Evolutionary conservation across 73 alveolate genomes (phyloP).

Genomic region (Halteria grandinella): DNA sequence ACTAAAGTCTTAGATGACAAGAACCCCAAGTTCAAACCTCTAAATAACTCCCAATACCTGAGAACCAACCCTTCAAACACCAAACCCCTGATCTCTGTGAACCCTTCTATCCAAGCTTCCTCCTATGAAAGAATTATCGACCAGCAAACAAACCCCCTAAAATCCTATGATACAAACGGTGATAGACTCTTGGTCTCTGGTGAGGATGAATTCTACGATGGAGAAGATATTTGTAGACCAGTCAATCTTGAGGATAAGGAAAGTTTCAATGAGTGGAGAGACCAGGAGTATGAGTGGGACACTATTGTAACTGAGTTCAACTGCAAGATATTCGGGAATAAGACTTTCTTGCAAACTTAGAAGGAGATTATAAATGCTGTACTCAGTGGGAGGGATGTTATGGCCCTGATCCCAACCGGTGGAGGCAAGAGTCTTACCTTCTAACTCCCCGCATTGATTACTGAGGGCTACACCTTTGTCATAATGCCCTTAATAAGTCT

Average conservation of each 20-base stretch:
- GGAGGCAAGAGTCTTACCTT: slow-evolving; percentile 95
- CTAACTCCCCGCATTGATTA: slow-evolving; percentile 86
- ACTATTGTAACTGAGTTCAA: slow-evolving; percentile 65
- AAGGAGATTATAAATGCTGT: slow-evolving; percentile 89
- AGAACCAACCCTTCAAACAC: not conserved
- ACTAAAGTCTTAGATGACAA: not conserved
- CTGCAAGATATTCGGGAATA: slow-evolving; percentile 75
- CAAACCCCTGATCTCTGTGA: slow-evolving; percentile 12
- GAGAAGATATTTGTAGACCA: no score
- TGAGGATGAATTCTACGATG: no score
- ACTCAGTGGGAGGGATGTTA: slow-evolving; percentile 82
- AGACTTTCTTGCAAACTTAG: slow-evolving; percentile 80
- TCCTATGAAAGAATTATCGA: slow-evolving; percentile 32
- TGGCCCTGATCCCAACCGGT: slow-evolving; percentile 98
- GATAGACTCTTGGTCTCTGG: no score
- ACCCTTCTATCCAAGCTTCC: slow-evolving; percentile 2
- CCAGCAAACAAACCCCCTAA: no score
- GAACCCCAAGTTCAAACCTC: slow-evolving; percentile 35
- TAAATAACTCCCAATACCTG: slow-evolving; percentile 1
- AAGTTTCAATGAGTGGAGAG: slow-evolving; percentile 68
- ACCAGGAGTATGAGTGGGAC: slow-evolving; percentile 73
- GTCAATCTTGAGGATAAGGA: no score
- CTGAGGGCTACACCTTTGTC: slow-evolving; percentile 85
- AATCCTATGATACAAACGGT: no score
- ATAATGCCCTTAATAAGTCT: slow-evolving; percentile 91